These are phyloP conservation scores for Macrolepiota fuliginosa DNA, from an alignment of 768 basidiomycete species.

Conservation along the genomic window DNA sequence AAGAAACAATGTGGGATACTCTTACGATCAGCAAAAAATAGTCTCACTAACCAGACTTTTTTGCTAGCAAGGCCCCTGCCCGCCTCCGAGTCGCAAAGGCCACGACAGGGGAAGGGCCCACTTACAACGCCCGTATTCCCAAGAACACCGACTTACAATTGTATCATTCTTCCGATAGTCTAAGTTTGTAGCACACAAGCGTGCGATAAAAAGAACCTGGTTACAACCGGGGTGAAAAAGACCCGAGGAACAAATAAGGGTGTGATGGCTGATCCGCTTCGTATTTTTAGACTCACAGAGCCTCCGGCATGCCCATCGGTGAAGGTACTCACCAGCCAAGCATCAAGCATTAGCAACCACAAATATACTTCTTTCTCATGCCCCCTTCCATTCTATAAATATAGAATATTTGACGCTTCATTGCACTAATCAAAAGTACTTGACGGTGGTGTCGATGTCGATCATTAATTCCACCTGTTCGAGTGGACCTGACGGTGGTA, in stretches of 20 bases:
- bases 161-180: background rate
- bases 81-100: too few relatives aligned
- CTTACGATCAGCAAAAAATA: background rate
- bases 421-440: background rate
- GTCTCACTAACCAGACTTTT: too few relatives aligned
- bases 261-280: background rate
- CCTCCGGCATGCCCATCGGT: background rate
- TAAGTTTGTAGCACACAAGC: background rate
- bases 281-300: background rate
- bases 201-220: background rate
- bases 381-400: background rate
- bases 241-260: background rate
- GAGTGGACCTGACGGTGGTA: background rate
- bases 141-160: background rate
- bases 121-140: background rate
- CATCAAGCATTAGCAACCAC: background rate
- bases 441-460: background rate
- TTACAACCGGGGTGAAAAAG: background rate
- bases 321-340: background rate
- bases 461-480: background rate
- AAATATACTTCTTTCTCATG: background rate
- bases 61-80: too few relatives aligned
- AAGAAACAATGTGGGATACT: background rate
- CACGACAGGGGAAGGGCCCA: background rate
- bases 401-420: background rate